Evolutionary conservation across 2,329 filamentous ascomycete genomes (phyloP), one percentile per base, ranked within the genome.

Genomic region (Aspergillus sp.): DNA sequence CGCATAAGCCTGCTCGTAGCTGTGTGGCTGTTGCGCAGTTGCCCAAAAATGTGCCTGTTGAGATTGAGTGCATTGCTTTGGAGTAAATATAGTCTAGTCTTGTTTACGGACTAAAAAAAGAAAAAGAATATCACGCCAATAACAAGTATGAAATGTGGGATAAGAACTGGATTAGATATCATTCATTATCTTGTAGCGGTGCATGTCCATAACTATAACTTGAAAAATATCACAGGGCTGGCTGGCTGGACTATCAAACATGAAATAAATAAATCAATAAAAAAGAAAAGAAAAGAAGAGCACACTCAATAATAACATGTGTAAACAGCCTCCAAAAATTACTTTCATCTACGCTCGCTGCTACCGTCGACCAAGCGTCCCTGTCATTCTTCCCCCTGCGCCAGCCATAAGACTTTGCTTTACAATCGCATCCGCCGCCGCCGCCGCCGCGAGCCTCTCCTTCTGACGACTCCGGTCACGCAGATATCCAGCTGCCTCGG

Each of bases 391-490:
- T 33, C 74, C 73, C 28, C 74, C 74, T 41, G 65, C 73, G 34
- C 76, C 77, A 29, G 78, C 74, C 63, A 81, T 78, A 48, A 95
- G 79, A 70, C 91, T 97, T 72, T 96, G 90, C 64, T 86, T 82
- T 45, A 98, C 91, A 69, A 98, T 98, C 68, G 90, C 81, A 60
- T 94, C 90, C 3, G 93, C 93, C 0, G 91, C 91, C 12, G 89
- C 88, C 4, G 88, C 84, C 1, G 91, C 90, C 4, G 88, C 88
- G 62, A 96, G 81, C 54, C 93, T 79, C 72, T 97, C 93, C 74
- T 94, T 94, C 65, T 98, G 93, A 53, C 93, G 79, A 63, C 88
- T 90, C 38, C 93, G 77, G 66, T 97, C 91, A 60, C 87, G 88
- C 50, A 98, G 75, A 68, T 98, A 98, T 32, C 80, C 73, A 42